Percentiles rank a stretch among this genome's conserved stretches.
Evolutionary conservation across 2,329 filamentous ascomycete genomes (phyloP).

Genomic region (Penicillium sp.): DNA sequence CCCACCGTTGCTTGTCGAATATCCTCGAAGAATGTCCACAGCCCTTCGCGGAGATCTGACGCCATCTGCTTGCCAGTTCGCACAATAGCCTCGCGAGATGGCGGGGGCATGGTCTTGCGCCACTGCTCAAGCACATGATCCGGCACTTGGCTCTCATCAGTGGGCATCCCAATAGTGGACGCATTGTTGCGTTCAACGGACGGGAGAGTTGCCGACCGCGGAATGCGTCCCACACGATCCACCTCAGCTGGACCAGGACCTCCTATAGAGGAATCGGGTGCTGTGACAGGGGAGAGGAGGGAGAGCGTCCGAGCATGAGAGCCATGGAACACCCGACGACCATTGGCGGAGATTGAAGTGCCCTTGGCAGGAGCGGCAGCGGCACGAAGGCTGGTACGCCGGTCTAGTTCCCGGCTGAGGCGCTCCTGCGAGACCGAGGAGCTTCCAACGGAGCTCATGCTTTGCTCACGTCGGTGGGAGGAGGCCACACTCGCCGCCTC

Average conservation of each 20-base stretch:
- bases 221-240: constrained; percentile 39
- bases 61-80: constrained; percentile 75
- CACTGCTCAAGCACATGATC: constrained; percentile 45
- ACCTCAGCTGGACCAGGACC: constrained; percentile 21
- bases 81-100: constrained; percentile 57
- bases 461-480: constrained; percentile 32
- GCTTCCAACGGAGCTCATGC: constrained; percentile 30
- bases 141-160: constrained; percentile 28
- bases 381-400: constrained; percentile 69
- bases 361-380: constrained; percentile 37
- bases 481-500: constrained; percentile 11
- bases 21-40: constrained; percentile 95
- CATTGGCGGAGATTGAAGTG: constrained; percentile 40
- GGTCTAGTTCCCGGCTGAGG: constrained; percentile 67
- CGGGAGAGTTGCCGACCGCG: constrained; percentile 47
- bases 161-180: constrained; percentile 21
- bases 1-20: constrained; percentile 94
- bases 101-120: constrained; percentile 47
- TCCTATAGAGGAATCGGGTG: constrained; percentile 15
- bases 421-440: constrained; percentile 36
- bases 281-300: constrained; percentile 68
- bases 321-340: constrained; percentile 69
- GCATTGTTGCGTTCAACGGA: constrained; percentile 41
- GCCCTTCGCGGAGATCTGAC: constrained; percentile 83
- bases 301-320: constrained; percentile 73